Evolutionary conservation across 2,329 filamentous ascomycete genomes (phyloP), one percentile per base, ranked within the genome.

Genomic region (Trichoderma hamatum): DNA sequence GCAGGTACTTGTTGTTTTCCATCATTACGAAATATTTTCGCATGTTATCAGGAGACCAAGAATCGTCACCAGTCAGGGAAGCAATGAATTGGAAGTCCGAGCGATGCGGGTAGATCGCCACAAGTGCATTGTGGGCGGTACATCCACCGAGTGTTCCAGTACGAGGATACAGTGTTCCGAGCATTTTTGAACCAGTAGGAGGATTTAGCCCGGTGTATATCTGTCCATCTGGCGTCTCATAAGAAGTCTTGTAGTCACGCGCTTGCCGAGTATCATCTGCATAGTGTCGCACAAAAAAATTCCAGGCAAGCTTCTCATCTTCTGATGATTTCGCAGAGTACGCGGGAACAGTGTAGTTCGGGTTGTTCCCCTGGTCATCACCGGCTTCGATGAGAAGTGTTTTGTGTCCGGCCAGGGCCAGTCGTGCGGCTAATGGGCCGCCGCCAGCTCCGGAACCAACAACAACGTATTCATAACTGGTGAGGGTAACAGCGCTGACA

Each of bases 371-470:
- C 72, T 88, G 83, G 72, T 90, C 88, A 68, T 87, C 84, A 59
- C 87, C 88, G 7, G 87, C 88, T 72, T 90, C 88, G 63, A 90
- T 83, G 11, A 90, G 81, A 9, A 90, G 83, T 3, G 86, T 86
- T 72, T 83, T 86, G 79, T 85, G 83, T 51, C 88, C 88, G 24
- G 86, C 86, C 39, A 86, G 77, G 7, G 88, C 88, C 28, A 90
- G 82, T 46, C 87, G 82, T 9, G 85, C 84, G 2, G 88, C 86
- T 6, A 89, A 74, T 26, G 88, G 86, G 11, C 84, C 86, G 69
- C 88, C 87, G 39, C 88, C 88, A 2, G 87, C 82, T 2, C 87
- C 87, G n/a, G 85, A 86, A 19, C 88, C 88, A 19, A 90, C 86
- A 24, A 90, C 82, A 32, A 90, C 82, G 24, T 60, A 60, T 13